Evolutionary conservation across 208 protist genomes (phyloP), one percentile per base, ranked within the genome.

Genomic region (Crithidia thermophila): DNA sequence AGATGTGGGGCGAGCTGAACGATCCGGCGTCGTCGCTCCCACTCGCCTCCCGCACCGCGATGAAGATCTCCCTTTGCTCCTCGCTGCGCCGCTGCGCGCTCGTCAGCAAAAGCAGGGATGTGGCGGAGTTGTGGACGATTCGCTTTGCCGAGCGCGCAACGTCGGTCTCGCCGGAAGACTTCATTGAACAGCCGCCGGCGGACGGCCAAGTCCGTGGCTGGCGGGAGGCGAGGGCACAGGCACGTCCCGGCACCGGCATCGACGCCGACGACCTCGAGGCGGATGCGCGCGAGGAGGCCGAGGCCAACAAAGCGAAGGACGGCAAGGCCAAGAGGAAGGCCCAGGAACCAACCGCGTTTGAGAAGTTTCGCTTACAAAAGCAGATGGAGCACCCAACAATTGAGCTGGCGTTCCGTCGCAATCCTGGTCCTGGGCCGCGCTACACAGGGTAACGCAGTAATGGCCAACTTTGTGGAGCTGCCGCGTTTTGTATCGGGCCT

Each of bases 31-130:
- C 73, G 7, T 68, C 78, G 11, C 55, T 95, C 27, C 79, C 85
- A 0, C 62, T 80, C 42, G 61, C 75, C 2, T 90, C 87, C 20
- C 72, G 74, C 27, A 91, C 83, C 0, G 84, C 83, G 7, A 74
- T 92, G 70, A 77, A 75, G 42, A 76, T 94, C 10, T 66, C 79
- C 20, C 78, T 95, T 34, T 93, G 85, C 63, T 82, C 85, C 10
- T 60, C 79, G 23, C 30, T 95, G 74, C 87, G 87, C 20, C 90
- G 90, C 30, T 92, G 90, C 58, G 90, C 90, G 8, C 69, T 95
- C n/a, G 31, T 77, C 25, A 67, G 70, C 13, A 60, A 67, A 36
- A 52, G 81, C 34, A 69, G 60, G 2, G 72, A 76, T 18, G 42
- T 81, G 40, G 84, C 85, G 13, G 84, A 94, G 20, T 30, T 67